These are phyloP conservation scores for Colletotrichum higginsianum DNA, from an alignment of 2,329 filamentous ascomycete species.

Conservation along the genomic window DNA sequence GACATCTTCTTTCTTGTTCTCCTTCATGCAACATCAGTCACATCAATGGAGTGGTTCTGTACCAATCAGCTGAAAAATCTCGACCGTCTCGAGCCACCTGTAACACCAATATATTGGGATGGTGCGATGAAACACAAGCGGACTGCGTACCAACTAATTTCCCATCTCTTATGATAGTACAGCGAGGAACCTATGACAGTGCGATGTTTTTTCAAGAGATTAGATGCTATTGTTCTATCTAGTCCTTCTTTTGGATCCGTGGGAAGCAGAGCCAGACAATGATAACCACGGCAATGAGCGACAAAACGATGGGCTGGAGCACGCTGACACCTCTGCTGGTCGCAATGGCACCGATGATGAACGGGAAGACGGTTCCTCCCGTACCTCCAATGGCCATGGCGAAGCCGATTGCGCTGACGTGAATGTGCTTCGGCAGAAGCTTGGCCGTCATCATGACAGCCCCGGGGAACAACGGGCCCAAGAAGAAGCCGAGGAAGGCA, in stretches of 20 bases:
- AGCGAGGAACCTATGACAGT: no score
- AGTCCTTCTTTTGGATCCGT: slow-evolving; percentile 51
- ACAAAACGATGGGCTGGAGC: slow-evolving; percentile 66
- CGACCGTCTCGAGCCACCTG: no score
- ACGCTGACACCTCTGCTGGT: slow-evolving; percentile 62
- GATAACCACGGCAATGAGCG: slow-evolving; percentile 55
- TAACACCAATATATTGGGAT: no score
- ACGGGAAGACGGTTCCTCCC: slow-evolving; percentile 74
- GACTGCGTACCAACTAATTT: no score
- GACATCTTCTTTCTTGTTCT: no score
- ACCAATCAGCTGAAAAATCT: no score
- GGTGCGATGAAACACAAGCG: no score
- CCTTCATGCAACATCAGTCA: no score
- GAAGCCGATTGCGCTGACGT: slow-evolving; percentile 82
- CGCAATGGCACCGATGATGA: slow-evolving; percentile 76
- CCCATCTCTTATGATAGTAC: no score
- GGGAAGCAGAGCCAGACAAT: slow-evolving; percentile 56
- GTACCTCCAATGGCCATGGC: slow-evolving; percentile 80
- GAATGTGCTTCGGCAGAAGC: slow-evolving; percentile 77
- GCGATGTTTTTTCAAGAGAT: no score
- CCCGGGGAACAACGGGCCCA: slow-evolving; percentile 81
- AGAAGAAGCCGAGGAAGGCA: slow-evolving; percentile 79
- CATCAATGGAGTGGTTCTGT: no score
- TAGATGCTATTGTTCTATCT: neutral
- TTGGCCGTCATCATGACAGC: slow-evolving; percentile 80